These are phyloP conservation scores for Solanum pimpinellifolium DNA, from an alignment of 257 asterid genomes.

Conservation along the genomic window DNA sequence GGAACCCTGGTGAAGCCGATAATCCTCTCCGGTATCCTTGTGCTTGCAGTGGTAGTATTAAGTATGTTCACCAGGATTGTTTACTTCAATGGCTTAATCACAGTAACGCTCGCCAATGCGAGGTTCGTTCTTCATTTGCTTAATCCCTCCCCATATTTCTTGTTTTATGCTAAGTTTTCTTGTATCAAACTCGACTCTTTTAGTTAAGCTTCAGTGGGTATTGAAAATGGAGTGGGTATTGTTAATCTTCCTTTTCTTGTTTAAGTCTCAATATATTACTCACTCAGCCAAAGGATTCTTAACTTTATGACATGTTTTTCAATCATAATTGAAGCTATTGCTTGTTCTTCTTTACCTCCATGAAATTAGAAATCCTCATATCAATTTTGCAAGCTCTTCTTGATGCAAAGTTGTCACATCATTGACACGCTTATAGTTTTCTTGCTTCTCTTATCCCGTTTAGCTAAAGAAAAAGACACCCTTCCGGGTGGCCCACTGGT, in stretches of 20 bases:
- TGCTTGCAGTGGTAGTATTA: constrained; percentile 97
- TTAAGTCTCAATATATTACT: background rate
- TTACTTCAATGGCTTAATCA: constrained; percentile 99
- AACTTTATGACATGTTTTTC: background rate
- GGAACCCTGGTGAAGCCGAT: constrained; percentile 85
- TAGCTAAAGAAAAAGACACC: no score
- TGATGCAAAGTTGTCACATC: background rate
- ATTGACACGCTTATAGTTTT: no score
- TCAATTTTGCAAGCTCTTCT: background rate
- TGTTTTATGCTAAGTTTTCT: background rate
- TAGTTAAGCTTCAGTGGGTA: background rate
- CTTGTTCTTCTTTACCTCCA: background rate
- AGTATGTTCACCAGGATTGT: constrained; percentile 94
- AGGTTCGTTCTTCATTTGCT: constrained; percentile 26
- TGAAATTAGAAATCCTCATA: background rate
- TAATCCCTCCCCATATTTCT: background rate
- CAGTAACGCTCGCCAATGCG: constrained; percentile 98
- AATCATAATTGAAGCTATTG: background rate
- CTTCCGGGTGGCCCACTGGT: no score
- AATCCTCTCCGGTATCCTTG: constrained; percentile 92
- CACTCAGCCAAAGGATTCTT: background rate
- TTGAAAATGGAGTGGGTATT: background rate
- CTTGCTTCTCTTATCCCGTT: no score
- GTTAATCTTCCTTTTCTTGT: background rate
- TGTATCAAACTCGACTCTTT: background rate